Percentiles rank a stretch among this genome's conserved stretches.
These are phyloP conservation scores for Neodidymelliopsis sp. DNA, from an alignment of 2,329 filamentous ascomycete genomes.

Conservation along the genomic window DNA sequence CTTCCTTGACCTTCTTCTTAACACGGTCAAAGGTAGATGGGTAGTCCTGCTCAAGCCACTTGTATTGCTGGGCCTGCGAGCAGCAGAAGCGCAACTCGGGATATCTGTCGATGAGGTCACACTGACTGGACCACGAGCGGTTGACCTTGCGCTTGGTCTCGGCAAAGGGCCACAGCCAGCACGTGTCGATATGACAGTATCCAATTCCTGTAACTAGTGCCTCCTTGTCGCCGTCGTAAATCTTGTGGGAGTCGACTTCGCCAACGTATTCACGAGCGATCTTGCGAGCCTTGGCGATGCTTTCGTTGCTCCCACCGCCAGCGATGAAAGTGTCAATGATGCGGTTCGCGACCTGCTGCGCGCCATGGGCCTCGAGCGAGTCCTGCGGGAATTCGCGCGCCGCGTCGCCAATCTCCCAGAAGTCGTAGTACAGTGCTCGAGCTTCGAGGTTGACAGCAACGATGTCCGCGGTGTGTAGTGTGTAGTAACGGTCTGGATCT, in stretches of 20 bases:
- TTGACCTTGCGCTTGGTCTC: conserved; percentile 97
- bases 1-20: conserved; percentile 87
- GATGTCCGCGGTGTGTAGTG: conserved; percentile 79
- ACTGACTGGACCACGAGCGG: conserved; percentile 96
- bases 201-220: conserved; percentile 88
- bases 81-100: conserved; percentile 91
- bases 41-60: conserved; percentile 92
- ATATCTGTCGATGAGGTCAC: conserved; percentile 92
- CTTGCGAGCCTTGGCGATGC: conserved; percentile 79
- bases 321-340: conserved; percentile 92
- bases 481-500: conserved; percentile 81
- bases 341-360: conserved; percentile 80
- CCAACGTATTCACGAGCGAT: conserved; percentile 87
- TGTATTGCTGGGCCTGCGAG: conserved; percentile 96
- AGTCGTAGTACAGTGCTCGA: conserved; percentile 84
- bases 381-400: conserved; percentile 89
- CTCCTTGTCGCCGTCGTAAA: conserved; percentile 79
- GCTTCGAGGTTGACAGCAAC: conserved; percentile 88
- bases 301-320: conserved; percentile 73
- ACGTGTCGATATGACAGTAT: conserved; percentile 97
- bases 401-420: conserved; percentile 94
- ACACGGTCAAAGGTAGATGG: conserved; percentile 89
- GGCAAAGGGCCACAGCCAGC: conserved; percentile 98
- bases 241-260: conserved; percentile 79
- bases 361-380: conserved; percentile 88